phyloP scores from a whole-genome alignment of 768 basidiomycete genomes.

The Solioccasus polychromus region DNA sequence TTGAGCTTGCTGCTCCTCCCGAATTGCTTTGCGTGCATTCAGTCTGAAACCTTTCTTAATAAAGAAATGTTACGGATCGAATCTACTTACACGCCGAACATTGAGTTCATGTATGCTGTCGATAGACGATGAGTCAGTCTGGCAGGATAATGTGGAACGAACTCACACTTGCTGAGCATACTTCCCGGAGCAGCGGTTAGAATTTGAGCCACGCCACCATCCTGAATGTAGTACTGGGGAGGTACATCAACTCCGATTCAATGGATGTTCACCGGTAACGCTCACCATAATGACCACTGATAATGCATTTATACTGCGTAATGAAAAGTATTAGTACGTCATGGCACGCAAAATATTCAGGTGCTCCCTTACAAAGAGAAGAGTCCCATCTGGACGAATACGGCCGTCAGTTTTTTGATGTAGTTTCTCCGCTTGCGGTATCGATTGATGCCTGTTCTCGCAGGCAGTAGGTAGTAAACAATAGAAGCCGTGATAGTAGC shows the following conservation, averaged over 20 bases:
- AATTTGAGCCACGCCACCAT: background rate
- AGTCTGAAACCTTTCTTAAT: conserved; percentile 2
- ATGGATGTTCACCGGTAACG: background rate
- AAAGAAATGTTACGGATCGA: background rate
- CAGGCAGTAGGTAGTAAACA: conserved; percentile 14
- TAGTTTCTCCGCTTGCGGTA: conserved; percentile 10
- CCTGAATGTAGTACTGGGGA: conserved; percentile 17
- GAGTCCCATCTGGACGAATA: conserved; percentile 21
- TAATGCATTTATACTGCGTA: conserved; percentile 8
- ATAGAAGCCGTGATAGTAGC: conserved; percentile 16
- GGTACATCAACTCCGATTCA: background rate
- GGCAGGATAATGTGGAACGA: background rate
- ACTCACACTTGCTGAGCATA: conserved; percentile 19
- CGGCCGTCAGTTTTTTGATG: conserved; percentile 10
- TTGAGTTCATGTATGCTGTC: conserved; percentile 24
- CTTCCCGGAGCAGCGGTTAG: conserved; percentile 9
- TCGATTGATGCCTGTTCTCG: conserved; percentile 10
- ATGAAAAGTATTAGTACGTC: background rate
- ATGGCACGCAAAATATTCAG: background rate
- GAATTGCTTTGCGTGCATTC: conserved; percentile 17
- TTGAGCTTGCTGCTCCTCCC: conserved; percentile 10
- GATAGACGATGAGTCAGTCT: background rate
- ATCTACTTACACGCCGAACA: conserved; percentile 22
- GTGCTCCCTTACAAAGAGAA: conserved; percentile 12
- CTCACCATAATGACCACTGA: conserved; percentile 14